Evolutionary conservation across 176 grass and related monocot species (phyloP).

Genomic region (Juncus inflexus): DNA sequence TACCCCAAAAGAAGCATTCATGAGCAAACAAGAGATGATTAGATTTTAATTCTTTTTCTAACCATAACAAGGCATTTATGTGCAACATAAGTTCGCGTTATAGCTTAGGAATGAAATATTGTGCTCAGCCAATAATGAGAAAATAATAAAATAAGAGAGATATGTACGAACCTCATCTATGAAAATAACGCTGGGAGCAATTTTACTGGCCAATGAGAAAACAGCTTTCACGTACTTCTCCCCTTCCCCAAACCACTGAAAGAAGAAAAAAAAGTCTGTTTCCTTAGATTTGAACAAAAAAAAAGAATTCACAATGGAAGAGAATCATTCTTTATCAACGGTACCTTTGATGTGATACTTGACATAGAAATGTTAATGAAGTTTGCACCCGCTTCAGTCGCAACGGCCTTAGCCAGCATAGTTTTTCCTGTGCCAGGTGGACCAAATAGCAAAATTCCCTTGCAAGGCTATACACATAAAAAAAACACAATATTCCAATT

Average conservation of each 20-base stretch:
- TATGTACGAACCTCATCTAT: constrained; percentile 77
- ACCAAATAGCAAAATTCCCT: constrained; percentile 99
- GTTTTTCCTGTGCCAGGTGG: constrained; percentile 99
- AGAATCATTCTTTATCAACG: too few relatives aligned
- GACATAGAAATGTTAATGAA: constrained; percentile 99
- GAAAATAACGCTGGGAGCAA: constrained; percentile 96
- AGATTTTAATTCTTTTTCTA: neutral
- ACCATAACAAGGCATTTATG: neutral
- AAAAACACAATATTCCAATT: constrained; percentile 15
- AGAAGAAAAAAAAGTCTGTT: constrained; percentile 26
- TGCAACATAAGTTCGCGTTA: constrained; percentile 4
- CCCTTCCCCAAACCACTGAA: constrained; percentile 99
- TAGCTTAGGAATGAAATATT: constrained; percentile 9
- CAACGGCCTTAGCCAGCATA: constrained; percentile 99
- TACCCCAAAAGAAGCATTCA: too few relatives aligned
- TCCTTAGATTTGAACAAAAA: constrained; percentile 24
- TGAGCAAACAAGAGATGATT: too few relatives aligned
- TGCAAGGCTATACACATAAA: constrained; percentile 76
- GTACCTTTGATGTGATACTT: constrained; percentile 98
- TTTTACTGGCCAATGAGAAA: constrained; percentile 98
- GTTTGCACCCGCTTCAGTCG: constrained; percentile 96
- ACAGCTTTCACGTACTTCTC: constrained; percentile 98
- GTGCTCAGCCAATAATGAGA: neutral
- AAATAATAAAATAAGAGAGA: neutral
- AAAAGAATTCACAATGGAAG: too few relatives aligned